Conservation (phyloP, 495 filamentous ascomycete species). For the Poronia punctata region DNA sequence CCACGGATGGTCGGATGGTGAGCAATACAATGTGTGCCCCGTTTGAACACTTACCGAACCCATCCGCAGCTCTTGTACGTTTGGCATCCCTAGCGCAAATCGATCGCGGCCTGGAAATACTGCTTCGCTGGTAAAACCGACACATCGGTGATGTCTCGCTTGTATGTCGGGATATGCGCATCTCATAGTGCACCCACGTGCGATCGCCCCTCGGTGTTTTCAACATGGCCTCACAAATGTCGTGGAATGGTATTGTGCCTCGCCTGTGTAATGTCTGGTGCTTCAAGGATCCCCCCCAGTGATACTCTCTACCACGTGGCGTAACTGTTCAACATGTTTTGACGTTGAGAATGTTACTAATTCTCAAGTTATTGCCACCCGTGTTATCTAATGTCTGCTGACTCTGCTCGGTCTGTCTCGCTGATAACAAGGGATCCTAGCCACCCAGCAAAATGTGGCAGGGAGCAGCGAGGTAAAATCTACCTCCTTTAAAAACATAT, state of each 20-base stretch:
- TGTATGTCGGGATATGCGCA: constrained; percentile 27
- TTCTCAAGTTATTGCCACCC: constrained; percentile 43
- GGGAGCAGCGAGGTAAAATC: constrained; percentile 37
- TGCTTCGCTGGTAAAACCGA: constrained; percentile 26
- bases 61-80: constrained; percentile 43
- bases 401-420: background rate
- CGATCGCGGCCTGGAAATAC: constrained; percentile 33
- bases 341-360: constrained; percentile 46
- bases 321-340: constrained; percentile 51
- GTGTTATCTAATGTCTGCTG: background rate
- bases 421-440: constrained; percentile 1
- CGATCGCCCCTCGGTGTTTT: constrained; percentile 35
- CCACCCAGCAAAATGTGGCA: background rate
- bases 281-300: constrained; percentile 40
- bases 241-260: constrained; percentile 32
- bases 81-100: constrained; percentile 38
- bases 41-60: constrained; percentile 49
- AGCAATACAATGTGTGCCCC: constrained; percentile 35
- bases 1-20: background rate
- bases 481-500: constrained; percentile 44
- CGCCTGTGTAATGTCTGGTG: constrained; percentile 35
- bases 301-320: constrained; percentile 44
- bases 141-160: constrained; percentile 26
- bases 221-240: constrained; percentile 30
- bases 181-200: constrained; percentile 47